These are phyloP conservation scores for Alternaria sp. DNA, from an alignment of 2,329 filamentous ascomycete genomes.

Conservation along the genomic window DNA sequence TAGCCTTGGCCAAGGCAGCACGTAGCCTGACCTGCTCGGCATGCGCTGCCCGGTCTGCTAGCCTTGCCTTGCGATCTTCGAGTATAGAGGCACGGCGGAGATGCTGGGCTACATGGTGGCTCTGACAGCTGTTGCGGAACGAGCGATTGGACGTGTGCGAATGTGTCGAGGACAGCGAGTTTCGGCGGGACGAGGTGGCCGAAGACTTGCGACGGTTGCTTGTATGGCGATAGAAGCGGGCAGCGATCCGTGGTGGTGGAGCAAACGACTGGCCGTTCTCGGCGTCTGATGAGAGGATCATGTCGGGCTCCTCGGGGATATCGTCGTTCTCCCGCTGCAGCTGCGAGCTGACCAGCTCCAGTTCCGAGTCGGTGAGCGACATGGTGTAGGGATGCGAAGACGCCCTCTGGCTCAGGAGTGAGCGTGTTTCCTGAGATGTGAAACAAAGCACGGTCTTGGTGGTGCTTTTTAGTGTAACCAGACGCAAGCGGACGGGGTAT, in stretches of 20 bases:
- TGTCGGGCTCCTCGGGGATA: constrained; percentile 53
- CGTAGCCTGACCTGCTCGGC: constrained; percentile 82
- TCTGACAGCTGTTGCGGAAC: constrained; percentile 67
- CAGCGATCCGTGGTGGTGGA: constrained; percentile 78
- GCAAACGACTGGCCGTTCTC: constrained; percentile 59
- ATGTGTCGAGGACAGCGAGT: constrained; percentile 79
- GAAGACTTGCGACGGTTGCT: constrained; percentile 76
- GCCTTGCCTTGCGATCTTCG: constrained; percentile 78
- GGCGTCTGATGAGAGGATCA: constrained; percentile 51
- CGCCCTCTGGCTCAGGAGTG: constrained; percentile 14
- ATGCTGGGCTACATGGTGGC: constrained; percentile 80
- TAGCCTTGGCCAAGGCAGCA: constrained; percentile 76
- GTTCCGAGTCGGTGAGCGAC: constrained; percentile 46
- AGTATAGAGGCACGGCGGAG: constrained; percentile 81
- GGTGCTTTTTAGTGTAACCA: constrained; percentile 26
- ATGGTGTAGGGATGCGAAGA: constrained; percentile 22
- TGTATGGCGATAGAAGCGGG: constrained; percentile 74
- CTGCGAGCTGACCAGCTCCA: constrained; percentile 41
- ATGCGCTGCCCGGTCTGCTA: constrained; percentile 82
- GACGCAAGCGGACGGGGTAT: constrained; percentile 29
- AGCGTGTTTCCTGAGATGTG: constrained; percentile 25
- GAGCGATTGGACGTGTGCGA: constrained; percentile 72
- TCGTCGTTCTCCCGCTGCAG: constrained; percentile 47
- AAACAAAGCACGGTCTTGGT: constrained; percentile 44
- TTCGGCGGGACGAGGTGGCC: constrained; percentile 79